Percentiles rank a stretch among this genome's conserved stretches.
These are phyloP conservation scores for Nicotiana tabacum DNA, from an alignment of 257 asterid species.

Conservation along the genomic window DNA sequence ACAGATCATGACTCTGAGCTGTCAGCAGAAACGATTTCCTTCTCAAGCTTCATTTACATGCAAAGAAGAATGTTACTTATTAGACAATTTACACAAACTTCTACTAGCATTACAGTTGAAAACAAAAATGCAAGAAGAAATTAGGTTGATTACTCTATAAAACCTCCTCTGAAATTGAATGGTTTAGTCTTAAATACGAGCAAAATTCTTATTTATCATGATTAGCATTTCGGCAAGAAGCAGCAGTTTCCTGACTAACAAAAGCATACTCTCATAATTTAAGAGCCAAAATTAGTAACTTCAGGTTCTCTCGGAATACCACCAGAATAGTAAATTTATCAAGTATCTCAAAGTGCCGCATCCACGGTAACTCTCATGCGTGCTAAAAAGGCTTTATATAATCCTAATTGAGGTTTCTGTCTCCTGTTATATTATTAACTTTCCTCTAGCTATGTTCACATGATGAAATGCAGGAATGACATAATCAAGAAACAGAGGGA, in stretches of 20 bases:
- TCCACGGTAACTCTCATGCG: not conserved
- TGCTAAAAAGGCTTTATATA: not conserved
- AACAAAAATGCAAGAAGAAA: not conserved
- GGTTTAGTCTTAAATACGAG: not conserved
- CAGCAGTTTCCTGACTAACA: not conserved
- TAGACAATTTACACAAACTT: not conserved
- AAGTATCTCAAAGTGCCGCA: not conserved
- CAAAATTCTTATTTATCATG: not conserved
- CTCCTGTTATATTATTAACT: not conserved
- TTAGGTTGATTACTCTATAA: not conserved
- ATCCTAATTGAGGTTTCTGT: not conserved
- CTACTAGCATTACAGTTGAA: not conserved
- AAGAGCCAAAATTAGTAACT: not conserved
- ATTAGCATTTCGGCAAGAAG: not conserved
- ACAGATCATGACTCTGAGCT: not conserved
- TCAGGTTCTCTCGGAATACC: not conserved
- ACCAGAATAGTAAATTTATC: not conserved
- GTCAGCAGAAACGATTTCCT: not conserved
- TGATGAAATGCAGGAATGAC: not conserved
- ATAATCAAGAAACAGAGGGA: not conserved
- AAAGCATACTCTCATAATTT: not conserved
- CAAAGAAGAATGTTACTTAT: not conserved
- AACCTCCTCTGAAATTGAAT: not conserved
- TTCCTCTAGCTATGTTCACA: not conserved
- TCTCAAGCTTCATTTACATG: not conserved